Base-by-base conservation (phyloP, 2,329 filamentous ascomycete species). In the Hymenoscyphus linearis region DNA sequence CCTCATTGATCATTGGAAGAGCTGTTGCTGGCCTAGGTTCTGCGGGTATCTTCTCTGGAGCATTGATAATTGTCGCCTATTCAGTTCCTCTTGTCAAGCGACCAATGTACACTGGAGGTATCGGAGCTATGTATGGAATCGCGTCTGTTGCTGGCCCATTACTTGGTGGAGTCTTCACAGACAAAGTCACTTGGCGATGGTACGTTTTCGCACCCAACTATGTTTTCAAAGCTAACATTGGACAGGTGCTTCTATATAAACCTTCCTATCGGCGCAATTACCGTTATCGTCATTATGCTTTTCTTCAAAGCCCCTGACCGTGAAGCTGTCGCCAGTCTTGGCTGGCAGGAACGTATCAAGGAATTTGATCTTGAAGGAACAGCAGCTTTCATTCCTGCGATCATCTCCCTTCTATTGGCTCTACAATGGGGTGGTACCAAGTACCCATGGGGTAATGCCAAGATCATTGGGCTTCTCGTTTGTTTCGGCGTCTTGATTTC, bases 271-370 rank as follows among this genome's bases (percentile, higher is more conserved):
- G 75, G 76, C 2, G 74, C 70, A 18, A 62, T 72, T 3, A 71
- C 73, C 2, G 66, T 71, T 13, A 36, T 62, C 3, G 65, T 73
- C 22, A 72, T 79, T 50, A 35, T 76, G 10, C 64, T 78, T 61
- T 72, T 74, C 60, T 75, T 78, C 65, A 78, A 80, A 70, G 57
- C 57, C 54, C 60, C 61, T 13, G 47, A 60, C 27, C 37, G 59
- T 40, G 61, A 55, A 18, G 61, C 55, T 9, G 34, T 62, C 25
- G 55, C 62, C n/a, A 57, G 63, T 54, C 50, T 63, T 3, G 60
- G 61, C 16, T 64, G 64, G 60, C 62, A 58, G 35, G 64, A 59
- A 6, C 64, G 61, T 35, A 18, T 71, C 5, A 56, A 67, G 26
- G 66, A 70, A 50, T 71, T 74, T 57, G 74, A 76, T 60, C 63